Base-by-base conservation (phyloP, 768 basidiomycete genomes). In the Phlegmacium glaucopus region DNA sequence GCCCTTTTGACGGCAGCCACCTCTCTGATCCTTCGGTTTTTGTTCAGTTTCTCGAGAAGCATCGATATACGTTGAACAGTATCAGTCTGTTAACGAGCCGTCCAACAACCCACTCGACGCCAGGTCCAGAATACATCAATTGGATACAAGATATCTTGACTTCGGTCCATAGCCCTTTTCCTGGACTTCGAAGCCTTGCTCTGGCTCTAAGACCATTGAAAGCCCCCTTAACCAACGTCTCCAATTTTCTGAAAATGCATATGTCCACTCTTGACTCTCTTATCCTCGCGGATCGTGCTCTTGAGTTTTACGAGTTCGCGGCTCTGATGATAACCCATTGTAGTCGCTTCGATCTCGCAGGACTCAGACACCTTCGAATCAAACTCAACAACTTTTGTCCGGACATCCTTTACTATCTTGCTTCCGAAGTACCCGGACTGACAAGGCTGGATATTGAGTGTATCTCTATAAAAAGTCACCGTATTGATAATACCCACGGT, bases 1-100 rank as follows among this genome's bases (percentile, higher is more conserved):
- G 77, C 12, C 76, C 77, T 6, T 74, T 69, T 42, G 69, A 77
- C 36, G 74, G 75, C 6, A 60, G 55, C 6, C 72, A 76, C 29
- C 64, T 78, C 18, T 57, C 66, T 9, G 59, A 70, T 27, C 65
- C 68, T 0, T 29, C 40, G 15, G 35, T 53, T 8, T 63, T 78
- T 15, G 63, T 61, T 11, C 46, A 26, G 2, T 75, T 76, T 52
- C 49, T 78, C 13, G 45, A 55, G 9, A 64, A 59, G 27, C 75
- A 77, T 49, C 49, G 58, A 35, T 34, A 37, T 7, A 68, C 64
- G 0, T 56, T 78, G 42, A 62, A 63, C 41, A 63, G 66, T 7
- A 50, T 78, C 32, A 61, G 60, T 17, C 61, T 78, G 11, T 59
- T 54, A 38, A 65, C 72, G 12, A 66, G 56, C 32, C 60, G 65